Base-by-base conservation (phyloP, 2,329 filamentous ascomycete genomes). In the Truncatella angustata region DNA sequence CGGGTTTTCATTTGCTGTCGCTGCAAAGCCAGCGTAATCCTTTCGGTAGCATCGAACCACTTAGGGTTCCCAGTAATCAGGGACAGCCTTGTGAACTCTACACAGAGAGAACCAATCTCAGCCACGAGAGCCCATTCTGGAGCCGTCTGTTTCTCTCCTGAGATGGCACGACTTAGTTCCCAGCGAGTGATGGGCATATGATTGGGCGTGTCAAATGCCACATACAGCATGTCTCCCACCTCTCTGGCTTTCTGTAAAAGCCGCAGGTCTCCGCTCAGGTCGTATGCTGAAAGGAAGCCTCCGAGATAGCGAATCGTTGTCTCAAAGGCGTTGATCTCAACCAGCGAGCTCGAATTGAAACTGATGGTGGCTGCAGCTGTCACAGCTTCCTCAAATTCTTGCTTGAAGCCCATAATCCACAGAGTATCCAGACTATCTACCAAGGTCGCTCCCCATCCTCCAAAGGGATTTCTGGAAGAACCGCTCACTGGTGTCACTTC, bases 371-470 rank as follows among this genome's bases (percentile, higher is more conserved):
- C 50, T 5, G 73, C 60, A 12, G 71, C 73, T 36, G 63, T 61
- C 7, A 77, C 68, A 4, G 76, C 76, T 35, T 69, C 58, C 28
- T 71, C 65, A 51, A 79, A 78, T 48, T 79, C 76, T 1, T 71
- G 64, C 1, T 69, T 61, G 48, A 79, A 53, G 2, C 67, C 73
- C 74, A 79, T 77, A 24, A 80, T 77, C 62, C 65, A 64, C 10
- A 65, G 23, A 2, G 62, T 64, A 53, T 64, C 63, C 10, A 65
- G 49, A 36, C 55, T 60, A 60, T 80, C 77, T 11, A 79, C 72
- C 54, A 80, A 56, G 1, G 75, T 77, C 4, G 75, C 76, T 7
- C 66, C 73, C 65, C 77, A 78, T 35, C 70, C 69, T 5, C 71
- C 72, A 58, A 75, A 75, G 0, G 61, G 57, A 50, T 75, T 69